Evolutionary conservation across 140 eudicot genomes (phyloP), one percentile per base, ranked within the genome.

Genomic region (Eryngium alpinum): DNA sequence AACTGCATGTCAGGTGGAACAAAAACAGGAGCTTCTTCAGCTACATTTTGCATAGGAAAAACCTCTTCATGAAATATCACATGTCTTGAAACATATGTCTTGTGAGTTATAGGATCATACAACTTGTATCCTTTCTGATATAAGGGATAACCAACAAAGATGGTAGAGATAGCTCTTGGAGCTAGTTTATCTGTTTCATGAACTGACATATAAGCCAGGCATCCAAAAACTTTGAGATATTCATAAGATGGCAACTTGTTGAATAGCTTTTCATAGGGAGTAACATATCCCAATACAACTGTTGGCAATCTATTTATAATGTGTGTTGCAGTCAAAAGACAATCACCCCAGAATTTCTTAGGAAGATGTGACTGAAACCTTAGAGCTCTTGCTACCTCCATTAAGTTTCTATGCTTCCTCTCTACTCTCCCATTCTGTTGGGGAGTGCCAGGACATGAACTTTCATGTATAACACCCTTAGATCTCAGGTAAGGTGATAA

Each of bases 371-470:
- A 27, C 4, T 59, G 81, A 59, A 78, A 78, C 21, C 49, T 25
- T 1, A 78, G 27, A 32, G 73, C 52, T 7, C 81, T 78, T 31
- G 81, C 72, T 1, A 78, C 28, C 27, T 78, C 69, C 5, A 78
- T 1, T 1, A 78, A 9, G 12, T 78, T 72, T 18, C 72, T 78
- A 33, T 78, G 81, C 11, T 78, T 78, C 16, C 73, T 78, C 38
- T 78, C 81, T 5, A 29, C 71, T 5, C 18, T 25, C 14, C 72
- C 81, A 78, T 78, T 78, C 59, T 78, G 81, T 56, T 49, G 77
- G 1, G 50, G 83, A 5, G 76, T 80, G 6, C 49, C 43, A 0
- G 46, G 4, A 49, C 67, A 80, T 14, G 63, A 10, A 6, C 17
- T 66, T 21, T 80, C 65, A 25, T 80, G 77, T 12, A 63, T 16